Percentiles rank a stretch among this genome's conserved stretches.
Conservation (phyloP, 2,329 filamentous ascomycete species). For the Pyricularia sp. region DNA sequence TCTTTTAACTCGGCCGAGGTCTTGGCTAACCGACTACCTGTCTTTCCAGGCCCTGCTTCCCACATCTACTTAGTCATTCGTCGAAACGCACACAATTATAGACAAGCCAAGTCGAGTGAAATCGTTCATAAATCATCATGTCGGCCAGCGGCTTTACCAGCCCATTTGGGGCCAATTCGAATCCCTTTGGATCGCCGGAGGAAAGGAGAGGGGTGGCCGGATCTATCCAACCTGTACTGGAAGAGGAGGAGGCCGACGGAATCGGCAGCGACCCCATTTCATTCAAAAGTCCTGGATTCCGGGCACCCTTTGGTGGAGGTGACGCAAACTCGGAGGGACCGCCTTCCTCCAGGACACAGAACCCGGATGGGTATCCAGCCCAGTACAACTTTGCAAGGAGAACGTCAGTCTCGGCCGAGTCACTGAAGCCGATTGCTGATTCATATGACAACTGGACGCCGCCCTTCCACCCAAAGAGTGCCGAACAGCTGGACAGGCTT, state of each 20-base stretch:
- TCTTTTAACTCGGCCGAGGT: not conserved
- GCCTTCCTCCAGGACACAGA: conserved; percentile 34
- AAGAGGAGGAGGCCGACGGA: conserved; percentile 74
- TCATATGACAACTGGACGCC: conserved; percentile 85
- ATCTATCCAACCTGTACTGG: conserved; percentile 50
- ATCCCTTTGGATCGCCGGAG: conserved; percentile 59
- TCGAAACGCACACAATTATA: not conserved
- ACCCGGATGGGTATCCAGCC: conserved; percentile 66
- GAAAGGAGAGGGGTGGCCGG: conserved; percentile 16
- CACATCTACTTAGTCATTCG: not conserved
- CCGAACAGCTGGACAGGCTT: conserved; percentile 72
- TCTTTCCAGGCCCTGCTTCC: not conserved
- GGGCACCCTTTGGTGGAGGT: conserved; percentile 44
- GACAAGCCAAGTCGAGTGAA: not conserved
- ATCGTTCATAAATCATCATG: conserved; percentile 34
- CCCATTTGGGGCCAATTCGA: conserved; percentile 56
- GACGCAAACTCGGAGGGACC: conserved; percentile 35
- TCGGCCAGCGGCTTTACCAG: conserved; percentile 70
- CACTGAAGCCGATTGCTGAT: conserved; percentile 78
- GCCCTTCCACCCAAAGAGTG: conserved; percentile 72
- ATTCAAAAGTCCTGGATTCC: conserved; percentile 22
- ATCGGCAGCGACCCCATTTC: conserved; percentile 12
- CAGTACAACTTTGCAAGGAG: conserved; percentile 92
- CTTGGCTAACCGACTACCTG: not conserved
- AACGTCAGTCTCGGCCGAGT: conserved; percentile 95